phyloP scores from a whole-genome alignment of 1,284 basidiomycete genomes.

The Earliella scabrosa region DNA sequence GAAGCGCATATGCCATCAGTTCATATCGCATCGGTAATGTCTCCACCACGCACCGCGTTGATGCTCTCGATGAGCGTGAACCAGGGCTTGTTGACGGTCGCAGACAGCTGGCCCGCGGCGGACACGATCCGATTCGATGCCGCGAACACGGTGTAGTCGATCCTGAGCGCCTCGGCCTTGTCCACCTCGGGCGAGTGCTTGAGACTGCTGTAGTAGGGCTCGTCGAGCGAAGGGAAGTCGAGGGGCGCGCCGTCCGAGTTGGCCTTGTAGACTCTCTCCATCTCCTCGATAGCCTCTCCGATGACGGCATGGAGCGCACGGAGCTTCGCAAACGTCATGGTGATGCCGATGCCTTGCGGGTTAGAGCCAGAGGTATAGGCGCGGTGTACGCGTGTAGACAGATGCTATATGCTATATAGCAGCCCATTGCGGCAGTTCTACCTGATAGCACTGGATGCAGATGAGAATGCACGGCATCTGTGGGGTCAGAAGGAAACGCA shows the following conservation, averaged over 20 bases:
- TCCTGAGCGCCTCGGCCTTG: conserved; percentile 50
- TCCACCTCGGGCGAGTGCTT: neutral
- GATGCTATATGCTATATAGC: neutral
- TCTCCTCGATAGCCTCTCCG: conserved; percentile 8
- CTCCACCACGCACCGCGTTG: neutral
- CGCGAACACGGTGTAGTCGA: conserved; percentile 54
- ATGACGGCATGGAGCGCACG: conserved; percentile 13
- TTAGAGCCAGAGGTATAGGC: neutral
- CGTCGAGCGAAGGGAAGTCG: conserved; percentile 64
- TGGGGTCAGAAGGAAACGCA: neutral
- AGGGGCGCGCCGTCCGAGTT: conserved; percentile 25
- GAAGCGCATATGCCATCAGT: neutral
- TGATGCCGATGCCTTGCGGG: neutral
- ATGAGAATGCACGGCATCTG: neutral
- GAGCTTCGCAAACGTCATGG: conserved; percentile 2
- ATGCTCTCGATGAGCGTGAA: conserved; percentile 2
- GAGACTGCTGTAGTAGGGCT: conserved; percentile 47
- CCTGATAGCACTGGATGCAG: neutral
- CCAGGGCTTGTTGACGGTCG: conserved; percentile 47
- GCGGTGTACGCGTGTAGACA: neutral
- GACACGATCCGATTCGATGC: conserved; percentile 63
- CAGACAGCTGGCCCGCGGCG: conserved; percentile 61
- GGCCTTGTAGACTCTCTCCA: conserved; percentile 5
- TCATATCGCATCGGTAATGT: neutral
- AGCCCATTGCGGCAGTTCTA: neutral